phyloP scores from a whole-genome alignment of 2,329 filamentous ascomycete species.

The Neoascochyta sp. region DNA sequence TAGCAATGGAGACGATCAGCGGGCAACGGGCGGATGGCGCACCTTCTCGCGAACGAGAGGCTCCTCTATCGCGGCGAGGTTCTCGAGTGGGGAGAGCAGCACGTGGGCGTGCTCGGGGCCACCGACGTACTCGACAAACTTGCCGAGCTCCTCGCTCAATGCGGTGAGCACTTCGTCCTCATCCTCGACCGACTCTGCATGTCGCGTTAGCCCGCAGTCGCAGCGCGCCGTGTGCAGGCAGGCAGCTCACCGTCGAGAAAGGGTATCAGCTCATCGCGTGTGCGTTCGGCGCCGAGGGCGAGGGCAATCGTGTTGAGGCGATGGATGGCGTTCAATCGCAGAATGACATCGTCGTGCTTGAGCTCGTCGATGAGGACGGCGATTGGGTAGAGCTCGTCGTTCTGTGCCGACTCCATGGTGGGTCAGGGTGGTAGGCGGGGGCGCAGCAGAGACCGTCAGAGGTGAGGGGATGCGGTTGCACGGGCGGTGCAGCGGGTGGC shows the following conservation, averaged over 20 bases:
- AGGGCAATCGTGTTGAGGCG: conserved; percentile 97
- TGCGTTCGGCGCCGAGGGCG: conserved; percentile 90
- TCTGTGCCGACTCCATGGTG: conserved; percentile 85
- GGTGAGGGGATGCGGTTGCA: conserved; percentile 14
- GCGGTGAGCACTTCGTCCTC: conserved; percentile 98
- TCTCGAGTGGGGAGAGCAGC: conserved; percentile 93
- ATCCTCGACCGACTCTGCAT: conserved; percentile 92
- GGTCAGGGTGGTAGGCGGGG: conserved; percentile 17
- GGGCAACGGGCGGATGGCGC: conserved; percentile 1
- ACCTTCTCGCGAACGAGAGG: conserved; percentile 98
- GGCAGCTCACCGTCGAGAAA: conserved; percentile 88
- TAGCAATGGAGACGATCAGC: conserved; percentile 14
- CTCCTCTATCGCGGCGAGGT: conserved; percentile 96
- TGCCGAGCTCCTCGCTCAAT: conserved; percentile 91
- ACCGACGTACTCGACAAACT: conserved; percentile 96
- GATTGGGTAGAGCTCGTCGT: conserved; percentile 99
- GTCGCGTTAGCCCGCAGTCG: conserved; percentile 31
- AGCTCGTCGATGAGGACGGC: conserved; percentile 99
- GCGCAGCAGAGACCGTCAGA: conserved; percentile 15
- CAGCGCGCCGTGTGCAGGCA: neutral
- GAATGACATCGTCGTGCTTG: conserved; percentile 98
- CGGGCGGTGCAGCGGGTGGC: conserved; percentile 10
- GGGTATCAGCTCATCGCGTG: conserved; percentile 95
- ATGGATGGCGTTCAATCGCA: conserved; percentile 97
- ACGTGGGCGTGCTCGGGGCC: conserved; percentile 92